Conservation (phyloP, 2,329 filamentous ascomycete genomes). For the Diplodia sapinea region DNA sequence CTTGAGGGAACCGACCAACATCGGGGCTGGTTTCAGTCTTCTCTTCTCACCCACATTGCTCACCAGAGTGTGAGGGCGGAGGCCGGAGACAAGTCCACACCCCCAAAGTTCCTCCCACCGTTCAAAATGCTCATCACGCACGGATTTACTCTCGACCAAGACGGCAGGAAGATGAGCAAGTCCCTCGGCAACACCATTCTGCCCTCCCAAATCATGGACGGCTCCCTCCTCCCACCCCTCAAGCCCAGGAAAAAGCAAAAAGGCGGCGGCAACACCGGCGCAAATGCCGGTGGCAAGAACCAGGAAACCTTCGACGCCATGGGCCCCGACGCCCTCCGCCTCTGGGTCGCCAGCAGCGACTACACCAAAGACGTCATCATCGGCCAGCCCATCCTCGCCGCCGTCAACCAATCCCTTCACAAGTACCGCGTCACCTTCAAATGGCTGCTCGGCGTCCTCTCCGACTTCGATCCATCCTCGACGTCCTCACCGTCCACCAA, state of each 20-base stretch:
- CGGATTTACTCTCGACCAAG: slow-evolving; percentile 87
- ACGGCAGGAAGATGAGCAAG: slow-evolving; percentile 99
- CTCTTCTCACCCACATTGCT: slow-evolving; percentile 83
- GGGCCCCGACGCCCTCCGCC: slow-evolving; percentile 82
- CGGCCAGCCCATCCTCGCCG: slow-evolving; percentile 75
- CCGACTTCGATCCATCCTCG: slow-evolving; percentile 47
- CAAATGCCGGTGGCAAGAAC: slow-evolving; percentile 32
- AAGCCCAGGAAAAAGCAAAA: slow-evolving; percentile 62
- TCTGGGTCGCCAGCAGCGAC: slow-evolving; percentile 92
- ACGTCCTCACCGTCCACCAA: neutral
- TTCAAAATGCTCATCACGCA: slow-evolving; percentile 93
- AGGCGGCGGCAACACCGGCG: slow-evolving; percentile 38
- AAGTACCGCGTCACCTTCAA: slow-evolving; percentile 91
- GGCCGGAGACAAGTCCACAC: slow-evolving; percentile 37
- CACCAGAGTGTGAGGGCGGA: slow-evolving; percentile 49
- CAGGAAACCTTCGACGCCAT: slow-evolving; percentile 68
- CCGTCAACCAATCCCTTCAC: slow-evolving; percentile 75
- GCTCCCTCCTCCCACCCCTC: slow-evolving; percentile 73
- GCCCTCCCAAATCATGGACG: slow-evolving; percentile 83
- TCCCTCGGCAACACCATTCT: slow-evolving; percentile 87
- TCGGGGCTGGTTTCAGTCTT: slow-evolving; percentile 98
- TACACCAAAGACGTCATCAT: slow-evolving; percentile 88
- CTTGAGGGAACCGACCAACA: slow-evolving; percentile 96
- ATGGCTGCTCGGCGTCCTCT: slow-evolving; percentile 77
- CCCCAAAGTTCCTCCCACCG: slow-evolving; percentile 61